Percentiles rank a stretch among this genome's conserved stretches.
These are phyloP conservation scores for Fusarium chuoi DNA, from an alignment of 2,329 filamentous ascomycete genomes.

Conservation along the genomic window DNA sequence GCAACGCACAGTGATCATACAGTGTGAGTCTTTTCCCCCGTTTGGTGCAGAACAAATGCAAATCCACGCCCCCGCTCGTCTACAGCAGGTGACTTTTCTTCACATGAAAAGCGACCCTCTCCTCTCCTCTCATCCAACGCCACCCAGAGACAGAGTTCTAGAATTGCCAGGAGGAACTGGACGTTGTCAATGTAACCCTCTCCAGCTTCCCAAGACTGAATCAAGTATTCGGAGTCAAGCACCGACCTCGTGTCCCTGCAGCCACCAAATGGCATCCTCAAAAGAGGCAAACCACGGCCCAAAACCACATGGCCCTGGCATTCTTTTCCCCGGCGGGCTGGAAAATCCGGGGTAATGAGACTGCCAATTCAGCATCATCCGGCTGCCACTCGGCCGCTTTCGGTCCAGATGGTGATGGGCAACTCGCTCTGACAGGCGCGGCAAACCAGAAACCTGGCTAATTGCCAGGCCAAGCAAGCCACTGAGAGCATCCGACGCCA, in stretches of 20 bases:
- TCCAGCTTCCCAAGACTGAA: background rate
- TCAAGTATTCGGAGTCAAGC: background rate
- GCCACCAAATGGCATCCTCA: slow-evolving; percentile 20
- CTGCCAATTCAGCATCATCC: slow-evolving; percentile 30
- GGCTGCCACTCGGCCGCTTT: slow-evolving; percentile 25
- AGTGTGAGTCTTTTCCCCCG: background rate
- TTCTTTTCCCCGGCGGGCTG: slow-evolving; percentile 33
- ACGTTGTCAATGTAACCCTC: slow-evolving; percentile 3
- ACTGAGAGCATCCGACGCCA: slow-evolving; percentile 18
- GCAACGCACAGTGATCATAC: background rate
- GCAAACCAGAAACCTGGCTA: slow-evolving; percentile 36
- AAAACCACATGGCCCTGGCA: slow-evolving; percentile 32
- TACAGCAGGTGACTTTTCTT: slow-evolving; percentile 32
- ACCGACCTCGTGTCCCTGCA: slow-evolving; percentile 26
- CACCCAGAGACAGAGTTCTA: slow-evolving; percentile 26
- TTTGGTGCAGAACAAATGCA: background rate
- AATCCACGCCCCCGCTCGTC: slow-evolving; percentile 21
- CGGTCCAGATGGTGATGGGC: slow-evolving; percentile 37
- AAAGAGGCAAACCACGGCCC: slow-evolving; percentile 20
- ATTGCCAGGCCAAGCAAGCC: slow-evolving; percentile 34
- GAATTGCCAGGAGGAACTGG: slow-evolving; percentile 5
- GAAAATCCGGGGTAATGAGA: slow-evolving; percentile 41
- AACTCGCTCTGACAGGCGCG: slow-evolving; percentile 39
- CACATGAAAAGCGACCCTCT: slow-evolving; percentile 23
- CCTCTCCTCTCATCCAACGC: slow-evolving; percentile 19